phyloP scores from a whole-genome alignment of 1,139 yeast genomes.

The Debaryomyces psychrophilus region DNA sequence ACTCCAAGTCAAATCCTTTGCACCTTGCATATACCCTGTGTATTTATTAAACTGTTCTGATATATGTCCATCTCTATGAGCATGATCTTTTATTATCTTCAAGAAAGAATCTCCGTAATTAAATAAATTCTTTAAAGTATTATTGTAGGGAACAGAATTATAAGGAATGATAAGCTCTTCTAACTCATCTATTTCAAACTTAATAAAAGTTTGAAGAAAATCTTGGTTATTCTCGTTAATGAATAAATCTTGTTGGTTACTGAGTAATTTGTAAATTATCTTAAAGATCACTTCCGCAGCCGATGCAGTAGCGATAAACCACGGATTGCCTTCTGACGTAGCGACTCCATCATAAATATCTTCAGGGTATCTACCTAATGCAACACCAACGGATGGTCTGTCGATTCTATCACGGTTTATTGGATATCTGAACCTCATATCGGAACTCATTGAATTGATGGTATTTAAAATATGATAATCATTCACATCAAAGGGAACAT shows the following conservation, averaged over 20 bases:
- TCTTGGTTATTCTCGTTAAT: slow-evolving; percentile 30
- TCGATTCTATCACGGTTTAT: slow-evolving; percentile 58
- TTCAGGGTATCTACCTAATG: slow-evolving; percentile 91
- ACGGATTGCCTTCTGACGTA: slow-evolving; percentile 83
- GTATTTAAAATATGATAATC: slow-evolving; percentile 61
- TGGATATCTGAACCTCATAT: slow-evolving; percentile 76
- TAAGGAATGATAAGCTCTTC: slow-evolving; percentile 40
- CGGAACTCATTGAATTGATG: slow-evolving; percentile 56
- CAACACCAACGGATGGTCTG: slow-evolving; percentile 55
- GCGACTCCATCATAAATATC: slow-evolving; percentile 85
- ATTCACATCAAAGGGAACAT: slow-evolving; percentile 62
- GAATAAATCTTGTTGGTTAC: slow-evolving; percentile 27
- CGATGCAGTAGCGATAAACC: slow-evolving; percentile 88
- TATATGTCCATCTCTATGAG: slow-evolving; percentile 72
- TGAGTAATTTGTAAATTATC: slow-evolving; percentile 30
- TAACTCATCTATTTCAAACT: slow-evolving; percentile 36
- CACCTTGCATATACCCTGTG: slow-evolving; percentile 88
- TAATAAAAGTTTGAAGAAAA: slow-evolving; percentile 36
- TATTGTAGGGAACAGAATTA: slow-evolving; percentile 50
- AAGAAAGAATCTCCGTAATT: slow-evolving; percentile 76
- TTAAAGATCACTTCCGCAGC: slow-evolving; percentile 66
- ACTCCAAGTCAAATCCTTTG: slow-evolving; percentile 87
- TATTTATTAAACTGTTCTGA: slow-evolving; percentile 86
- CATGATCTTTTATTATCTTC: slow-evolving; percentile 71
- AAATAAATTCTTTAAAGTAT: slow-evolving; percentile 50